These are phyloP conservation scores for Ascodesmis nigricans DNA, from an alignment of 495 filamentous ascomycete species.

Conservation along the genomic window DNA sequence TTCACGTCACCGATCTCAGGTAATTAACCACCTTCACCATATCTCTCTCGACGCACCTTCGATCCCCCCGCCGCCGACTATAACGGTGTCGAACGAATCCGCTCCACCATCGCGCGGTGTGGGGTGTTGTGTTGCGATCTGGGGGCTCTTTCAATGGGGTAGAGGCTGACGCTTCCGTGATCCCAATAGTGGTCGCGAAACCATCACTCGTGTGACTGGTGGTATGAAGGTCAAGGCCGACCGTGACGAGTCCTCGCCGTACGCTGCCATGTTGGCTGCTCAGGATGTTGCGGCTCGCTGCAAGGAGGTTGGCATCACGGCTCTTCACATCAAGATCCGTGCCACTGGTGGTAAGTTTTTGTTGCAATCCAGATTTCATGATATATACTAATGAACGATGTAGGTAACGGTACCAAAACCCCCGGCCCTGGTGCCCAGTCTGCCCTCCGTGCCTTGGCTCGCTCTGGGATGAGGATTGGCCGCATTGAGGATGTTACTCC, in stretches of 20 bases:
- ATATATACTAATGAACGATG: neutral
- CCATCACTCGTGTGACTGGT: conserved; percentile 95
- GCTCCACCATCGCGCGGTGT: conserved; percentile 7
- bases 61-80: conserved; percentile 13
- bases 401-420: conserved; percentile 97
- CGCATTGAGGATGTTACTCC: conserved; percentile 99
- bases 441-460: conserved; percentile 91
- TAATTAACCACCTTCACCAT: no score
- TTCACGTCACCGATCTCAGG: conserved; percentile 98
- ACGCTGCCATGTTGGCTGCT: conserved; percentile 99
- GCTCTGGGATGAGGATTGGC: conserved; percentile 98
- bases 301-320: conserved; percentile 98
- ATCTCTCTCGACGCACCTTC: no score
- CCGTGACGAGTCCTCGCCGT: conserved; percentile 97
- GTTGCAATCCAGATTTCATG: conserved; percentile 5
- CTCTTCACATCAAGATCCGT: conserved; percentile 98
- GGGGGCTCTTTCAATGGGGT: conserved; percentile 14
- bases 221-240: conserved; percentile 99
- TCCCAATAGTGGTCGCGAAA: conserved; percentile 81
- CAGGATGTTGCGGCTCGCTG: conserved; percentile 86
- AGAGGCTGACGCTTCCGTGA: conserved; percentile 23
- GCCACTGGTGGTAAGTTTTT: conserved; percentile 66
- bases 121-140: conserved; percentile 6
- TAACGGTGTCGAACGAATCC: conserved; percentile 15
- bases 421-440: conserved; percentile 96